phyloP scores from a whole-genome alignment of 192 early-diverging fungal genomes.

The Radiomyces spectabilis region DNA sequence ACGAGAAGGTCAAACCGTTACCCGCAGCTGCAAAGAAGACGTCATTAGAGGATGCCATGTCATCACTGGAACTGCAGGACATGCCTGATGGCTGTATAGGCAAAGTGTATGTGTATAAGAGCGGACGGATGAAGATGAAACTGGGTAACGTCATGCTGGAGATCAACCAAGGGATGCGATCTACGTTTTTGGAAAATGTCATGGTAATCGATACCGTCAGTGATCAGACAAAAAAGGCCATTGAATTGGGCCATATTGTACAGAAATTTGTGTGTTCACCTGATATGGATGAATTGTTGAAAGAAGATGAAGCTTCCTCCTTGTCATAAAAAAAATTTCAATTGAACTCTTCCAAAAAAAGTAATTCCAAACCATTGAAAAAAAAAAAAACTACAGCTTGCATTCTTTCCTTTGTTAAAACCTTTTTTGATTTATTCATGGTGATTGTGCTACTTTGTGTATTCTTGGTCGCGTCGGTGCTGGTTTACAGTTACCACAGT shows the following conservation, averaged over 20 bases:
- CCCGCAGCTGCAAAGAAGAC: conserved; percentile 10
- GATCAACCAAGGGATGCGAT: conserved; percentile 38
- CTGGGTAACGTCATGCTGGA: conserved; percentile 57
- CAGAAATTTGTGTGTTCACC: conserved; percentile 55
- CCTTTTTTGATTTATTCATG: not conserved
- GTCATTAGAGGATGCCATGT: conserved; percentile 6
- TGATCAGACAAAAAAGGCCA: conserved; percentile 27
- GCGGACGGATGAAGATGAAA: conserved; percentile 57
- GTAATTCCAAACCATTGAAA: too few relatives aligned
- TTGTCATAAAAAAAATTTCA: conserved; percentile 3
- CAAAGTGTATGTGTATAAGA: conserved; percentile 52
- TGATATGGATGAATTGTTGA: conserved; percentile 40
- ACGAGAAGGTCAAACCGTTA: conserved; percentile 6
- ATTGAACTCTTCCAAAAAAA: not conserved
- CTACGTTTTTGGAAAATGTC: conserved; percentile 50
- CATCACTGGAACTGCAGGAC: not conserved
- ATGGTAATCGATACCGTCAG: conserved; percentile 48
- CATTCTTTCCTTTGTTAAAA: not conserved
- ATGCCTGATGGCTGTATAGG: conserved; percentile 50
- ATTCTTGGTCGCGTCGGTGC: not conserved
- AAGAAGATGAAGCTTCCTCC: conserved; percentile 6
- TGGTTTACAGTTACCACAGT: not conserved
- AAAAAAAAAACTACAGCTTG: too few relatives aligned
- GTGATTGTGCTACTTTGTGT: not conserved
- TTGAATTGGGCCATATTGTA: conserved; percentile 50